A percentile compares a stretch with the other conserved stretches of the same genome.
Conservation (phyloP, 2,329 filamentous ascomycete species). For the Coleophoma cylindrospora region DNA sequence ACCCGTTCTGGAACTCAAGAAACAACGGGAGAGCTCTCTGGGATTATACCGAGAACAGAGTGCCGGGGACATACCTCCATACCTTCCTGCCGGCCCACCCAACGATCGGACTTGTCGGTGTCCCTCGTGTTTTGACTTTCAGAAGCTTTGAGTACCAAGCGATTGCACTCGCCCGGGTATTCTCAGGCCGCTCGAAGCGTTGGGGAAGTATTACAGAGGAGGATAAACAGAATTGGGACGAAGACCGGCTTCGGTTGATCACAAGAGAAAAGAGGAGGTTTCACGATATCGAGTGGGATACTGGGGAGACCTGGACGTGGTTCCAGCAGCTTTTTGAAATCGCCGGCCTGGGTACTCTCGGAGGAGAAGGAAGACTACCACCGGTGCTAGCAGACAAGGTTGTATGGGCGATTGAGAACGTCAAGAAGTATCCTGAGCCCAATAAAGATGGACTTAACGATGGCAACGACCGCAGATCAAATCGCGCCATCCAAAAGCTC, state of each 20-base stretch:
- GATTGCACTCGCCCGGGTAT: conserved; percentile 44
- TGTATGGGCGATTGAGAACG: conserved; percentile 41
- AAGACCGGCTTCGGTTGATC: conserved; percentile 27
- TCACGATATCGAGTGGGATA: conserved; percentile 48
- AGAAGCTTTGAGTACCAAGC: conserved; percentile 52
- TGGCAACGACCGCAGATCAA: too few relatives aligned
- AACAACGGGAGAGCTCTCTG: conserved; percentile 41
- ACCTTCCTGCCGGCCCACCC: conserved; percentile 44
- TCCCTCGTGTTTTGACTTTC: conserved; percentile 47
- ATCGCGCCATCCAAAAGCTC: too few relatives aligned
- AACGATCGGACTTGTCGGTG: conserved; percentile 44
- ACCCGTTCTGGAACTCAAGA: conserved; percentile 59
- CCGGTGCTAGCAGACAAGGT: conserved; percentile 37
- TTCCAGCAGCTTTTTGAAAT: conserved; percentile 40
- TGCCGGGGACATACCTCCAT: conserved; percentile 44
- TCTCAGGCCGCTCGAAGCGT: conserved; percentile 30
- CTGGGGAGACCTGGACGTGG: conserved; percentile 44
- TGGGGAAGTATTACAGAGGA: conserved; percentile 29
- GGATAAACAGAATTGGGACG: conserved; percentile 41
- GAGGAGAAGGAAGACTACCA: conserved; percentile 40
- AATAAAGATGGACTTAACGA: conserved; percentile 7
- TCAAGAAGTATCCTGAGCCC: conserved; percentile 41
- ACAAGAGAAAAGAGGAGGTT: conserved; percentile 34
- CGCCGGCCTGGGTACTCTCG: conserved; percentile 42
- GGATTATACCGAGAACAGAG: conserved; percentile 40